Percentiles rank a stretch among this genome's conserved stretches.
These are phyloP conservation scores for Yarrowia deformans DNA, from an alignment of 805 yeast genomes.

Conservation along the genomic window DNA sequence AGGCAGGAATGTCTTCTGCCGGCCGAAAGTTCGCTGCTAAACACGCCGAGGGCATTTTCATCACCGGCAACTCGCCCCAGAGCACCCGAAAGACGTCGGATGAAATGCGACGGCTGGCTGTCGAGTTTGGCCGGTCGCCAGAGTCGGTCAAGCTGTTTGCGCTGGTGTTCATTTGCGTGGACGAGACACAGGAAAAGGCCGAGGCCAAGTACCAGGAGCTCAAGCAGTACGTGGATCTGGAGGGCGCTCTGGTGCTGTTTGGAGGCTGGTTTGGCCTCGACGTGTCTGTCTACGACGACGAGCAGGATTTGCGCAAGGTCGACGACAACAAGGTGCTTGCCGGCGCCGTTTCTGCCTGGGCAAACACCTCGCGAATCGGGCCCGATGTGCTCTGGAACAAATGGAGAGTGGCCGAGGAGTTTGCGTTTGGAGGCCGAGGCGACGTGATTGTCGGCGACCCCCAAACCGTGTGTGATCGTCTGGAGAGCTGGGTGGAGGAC, in stretches of 20 bases:
- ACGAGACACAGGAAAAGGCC: conserved; percentile 56
- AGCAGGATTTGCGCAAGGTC: conserved; percentile 49
- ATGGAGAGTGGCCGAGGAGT: conserved; percentile 49
- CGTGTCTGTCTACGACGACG: conserved; percentile 50
- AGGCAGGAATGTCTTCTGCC: conserved; percentile 56
- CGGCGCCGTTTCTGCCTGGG: conserved; percentile 52
- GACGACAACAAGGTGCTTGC: conserved; percentile 51
- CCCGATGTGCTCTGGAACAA: conserved; percentile 46
- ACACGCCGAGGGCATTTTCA: conserved; percentile 56
- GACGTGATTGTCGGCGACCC: conserved; percentile 52
- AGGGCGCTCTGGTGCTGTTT: conserved; percentile 55
- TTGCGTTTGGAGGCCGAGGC: conserved; percentile 50
- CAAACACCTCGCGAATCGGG: conserved; percentile 48
- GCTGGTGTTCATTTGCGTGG: conserved; percentile 53
- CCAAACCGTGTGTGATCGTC: conserved; percentile 53
- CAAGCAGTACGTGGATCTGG: conserved; percentile 51
- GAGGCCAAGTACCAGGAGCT: conserved; percentile 51
- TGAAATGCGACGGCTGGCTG: conserved; percentile 50
- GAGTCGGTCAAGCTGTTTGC: conserved; percentile 53
- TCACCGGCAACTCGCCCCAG: conserved; percentile 52
- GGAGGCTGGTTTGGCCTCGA: conserved; percentile 57
- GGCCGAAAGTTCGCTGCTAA: conserved; percentile 56
- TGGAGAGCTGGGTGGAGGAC: conserved; percentile 53
- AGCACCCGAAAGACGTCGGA: conserved; percentile 48
- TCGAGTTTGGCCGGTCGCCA: conserved; percentile 51